Evolutionary conservation across 352 stramenopile genomes (phyloP).

Genomic region (Globisporangium abappressorium): DNA sequence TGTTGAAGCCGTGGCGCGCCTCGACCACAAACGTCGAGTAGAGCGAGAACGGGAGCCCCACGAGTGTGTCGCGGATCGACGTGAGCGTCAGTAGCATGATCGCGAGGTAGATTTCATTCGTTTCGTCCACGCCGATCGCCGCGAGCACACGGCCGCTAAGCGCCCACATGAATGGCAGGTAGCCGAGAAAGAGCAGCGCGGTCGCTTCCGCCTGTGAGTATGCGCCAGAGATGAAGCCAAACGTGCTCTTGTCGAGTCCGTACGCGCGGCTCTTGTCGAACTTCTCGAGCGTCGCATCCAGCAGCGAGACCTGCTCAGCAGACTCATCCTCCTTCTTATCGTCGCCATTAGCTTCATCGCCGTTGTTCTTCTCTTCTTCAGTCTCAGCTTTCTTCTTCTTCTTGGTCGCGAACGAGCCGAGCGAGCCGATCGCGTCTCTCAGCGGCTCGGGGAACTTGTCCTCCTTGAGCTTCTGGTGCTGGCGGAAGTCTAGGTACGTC

Average conservation of each 20-base stretch:
- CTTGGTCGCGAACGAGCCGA: slow-evolving; percentile 34
- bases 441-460: slow-evolving; percentile 59
- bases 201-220: slow-evolving; percentile 88
- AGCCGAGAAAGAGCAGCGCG: slow-evolving; percentile 87
- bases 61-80: slow-evolving; percentile 53
- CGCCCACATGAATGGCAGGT: slow-evolving; percentile 94
- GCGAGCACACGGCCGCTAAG: slow-evolving; percentile 58
- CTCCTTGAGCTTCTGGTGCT: slow-evolving; percentile 89
- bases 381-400: slow-evolving; percentile 38
- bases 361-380: slow-evolving; percentile 12
- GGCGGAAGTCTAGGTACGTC: slow-evolving; percentile 90
- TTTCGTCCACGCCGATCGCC: slow-evolving; percentile 46
- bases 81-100: slow-evolving; percentile 69
- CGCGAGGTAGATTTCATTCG: slow-evolving; percentile 86
- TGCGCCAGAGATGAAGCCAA: slow-evolving; percentile 88
- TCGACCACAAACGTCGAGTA: slow-evolving; percentile 98
- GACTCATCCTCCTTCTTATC: neutral
- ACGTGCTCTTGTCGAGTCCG: slow-evolving; percentile 95
- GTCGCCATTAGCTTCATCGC: slow-evolving; percentile 9
- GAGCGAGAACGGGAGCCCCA: slow-evolving; percentile 67
- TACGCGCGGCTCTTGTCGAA: slow-evolving; percentile 94
- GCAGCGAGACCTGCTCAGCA: slow-evolving; percentile 43
- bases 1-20: slow-evolving; percentile 97
- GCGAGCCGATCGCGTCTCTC: slow-evolving; percentile 42
- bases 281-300: slow-evolving; percentile 87